Percentiles rank a stretch among this genome's conserved stretches.
phyloP scores from a whole-genome alignment of 2,329 filamentous ascomycete species.

The Pseudocercospora ulei region DNA sequence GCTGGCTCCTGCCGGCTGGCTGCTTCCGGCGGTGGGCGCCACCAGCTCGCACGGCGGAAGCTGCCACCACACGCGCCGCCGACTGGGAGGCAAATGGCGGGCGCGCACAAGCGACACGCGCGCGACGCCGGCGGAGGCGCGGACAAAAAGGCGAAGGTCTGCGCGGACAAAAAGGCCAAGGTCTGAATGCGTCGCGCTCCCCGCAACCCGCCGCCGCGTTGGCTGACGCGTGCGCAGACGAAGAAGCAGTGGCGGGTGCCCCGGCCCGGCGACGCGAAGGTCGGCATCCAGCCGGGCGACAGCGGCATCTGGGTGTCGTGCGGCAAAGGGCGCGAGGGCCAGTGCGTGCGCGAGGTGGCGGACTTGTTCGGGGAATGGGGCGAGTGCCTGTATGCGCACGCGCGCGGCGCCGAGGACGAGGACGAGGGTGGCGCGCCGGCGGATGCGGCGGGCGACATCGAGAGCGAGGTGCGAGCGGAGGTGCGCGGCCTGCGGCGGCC shows the following conservation, averaged over 20 bases:
- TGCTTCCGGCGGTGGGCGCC: too few species aligned
- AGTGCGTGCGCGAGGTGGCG: conserved; percentile 58
- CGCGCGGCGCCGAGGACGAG: conserved; percentile 33
- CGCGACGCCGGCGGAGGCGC: conserved; percentile 26
- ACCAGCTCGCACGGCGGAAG: too few species aligned
- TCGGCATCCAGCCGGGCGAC: conserved; percentile 55
- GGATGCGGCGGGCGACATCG: conserved; percentile 50
- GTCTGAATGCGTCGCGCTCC: too few species aligned
- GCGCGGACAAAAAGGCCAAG: conserved; percentile 34
- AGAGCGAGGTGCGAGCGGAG: conserved; percentile 62
- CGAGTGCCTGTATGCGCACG: conserved; percentile 43
- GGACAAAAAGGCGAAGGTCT: conserved; percentile 36
- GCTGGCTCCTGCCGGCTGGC: too few species aligned
- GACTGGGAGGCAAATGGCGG: conserved; percentile 17
- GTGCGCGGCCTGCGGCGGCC: conserved; percentile 53
- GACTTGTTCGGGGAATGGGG: conserved; percentile 58
- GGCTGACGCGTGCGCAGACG: conserved; percentile 27
- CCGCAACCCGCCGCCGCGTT: conserved; percentile 16
- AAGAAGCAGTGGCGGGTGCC: conserved; percentile 41
- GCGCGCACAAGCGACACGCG: conserved; percentile 35
- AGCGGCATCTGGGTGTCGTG: conserved; percentile 71
- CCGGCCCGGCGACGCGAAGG: conserved; percentile 28
- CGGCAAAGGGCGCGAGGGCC: conserved; percentile 59
- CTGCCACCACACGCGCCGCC: too few species aligned
- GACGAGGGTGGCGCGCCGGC: conserved; percentile 34